Percentiles rank a stretch among this genome's conserved stretches.
Conservation (phyloP, 257 asterid species). For the Eustoma russellianum region DNA sequence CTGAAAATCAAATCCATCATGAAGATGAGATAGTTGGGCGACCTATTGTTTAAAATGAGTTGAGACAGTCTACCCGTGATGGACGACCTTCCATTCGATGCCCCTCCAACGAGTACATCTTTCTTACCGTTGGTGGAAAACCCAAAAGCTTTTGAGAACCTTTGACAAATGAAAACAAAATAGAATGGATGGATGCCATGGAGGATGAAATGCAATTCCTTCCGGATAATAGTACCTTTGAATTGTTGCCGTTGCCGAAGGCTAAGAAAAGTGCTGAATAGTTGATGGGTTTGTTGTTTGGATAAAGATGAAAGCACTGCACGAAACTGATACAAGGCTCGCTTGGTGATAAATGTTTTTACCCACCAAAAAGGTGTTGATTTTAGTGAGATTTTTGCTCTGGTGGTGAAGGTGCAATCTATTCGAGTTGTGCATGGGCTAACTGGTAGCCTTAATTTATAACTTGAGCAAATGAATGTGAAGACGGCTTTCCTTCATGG, state of each 20-base stretch:
- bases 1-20: too few relatives aligned
- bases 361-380: background rate
- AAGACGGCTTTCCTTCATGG: too few relatives aligned
- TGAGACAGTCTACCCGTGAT: background rate
- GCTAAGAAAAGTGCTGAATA: background rate
- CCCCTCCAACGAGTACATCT: background rate
- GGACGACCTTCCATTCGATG: background rate
- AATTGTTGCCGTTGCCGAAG: background rate
- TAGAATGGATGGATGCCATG: background rate
- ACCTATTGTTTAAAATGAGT: too few relatives aligned
- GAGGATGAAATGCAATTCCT: background rate
- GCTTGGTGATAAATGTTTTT: background rate
- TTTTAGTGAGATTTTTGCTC: background rate
- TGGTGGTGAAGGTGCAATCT: background rate
- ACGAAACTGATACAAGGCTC: background rate
- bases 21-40: background rate
- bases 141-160: background rate
- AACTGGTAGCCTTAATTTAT: too few relatives aligned
- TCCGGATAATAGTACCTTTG: background rate
- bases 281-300: background rate
- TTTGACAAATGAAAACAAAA: background rate
- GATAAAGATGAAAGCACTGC: background rate
- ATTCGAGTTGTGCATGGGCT: too few relatives aligned
- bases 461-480: too few relatives aligned
- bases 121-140: background rate